Evolutionary conservation across 2,329 filamentous ascomycete species (phyloP).

Genomic region (Calonectria ilicicola): DNA sequence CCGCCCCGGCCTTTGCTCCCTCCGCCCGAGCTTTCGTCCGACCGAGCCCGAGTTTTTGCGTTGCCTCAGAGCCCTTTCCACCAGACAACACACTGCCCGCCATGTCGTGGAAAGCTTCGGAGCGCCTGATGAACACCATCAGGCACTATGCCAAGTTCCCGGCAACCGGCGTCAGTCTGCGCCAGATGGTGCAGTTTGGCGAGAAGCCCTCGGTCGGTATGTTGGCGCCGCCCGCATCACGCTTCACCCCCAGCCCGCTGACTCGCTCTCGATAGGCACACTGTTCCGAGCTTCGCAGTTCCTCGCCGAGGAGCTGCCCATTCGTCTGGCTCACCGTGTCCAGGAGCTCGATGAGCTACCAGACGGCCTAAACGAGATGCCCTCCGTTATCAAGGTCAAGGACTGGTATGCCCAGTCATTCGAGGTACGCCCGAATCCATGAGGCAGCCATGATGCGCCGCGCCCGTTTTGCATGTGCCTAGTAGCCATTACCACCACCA

Average conservation of each 20-base stretch:
- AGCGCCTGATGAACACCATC: slow-evolving; percentile 96
- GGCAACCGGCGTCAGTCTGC: slow-evolving; percentile 93
- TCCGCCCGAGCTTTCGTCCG: slow-evolving; percentile 41
- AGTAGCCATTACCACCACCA: background rate
- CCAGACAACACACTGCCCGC: slow-evolving; percentile 35
- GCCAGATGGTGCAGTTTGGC: slow-evolving; percentile 99
- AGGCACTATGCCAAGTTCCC: slow-evolving; percentile 97
- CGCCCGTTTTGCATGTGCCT: background rate
- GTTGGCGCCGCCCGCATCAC: slow-evolving; percentile 92
- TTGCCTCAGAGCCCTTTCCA: slow-evolving; percentile 1
- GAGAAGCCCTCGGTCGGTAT: slow-evolving; percentile 90
- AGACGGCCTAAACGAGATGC: slow-evolving; percentile 97
- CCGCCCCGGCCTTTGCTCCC: slow-evolving; percentile 37
- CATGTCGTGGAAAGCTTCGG: slow-evolving; percentile 96
- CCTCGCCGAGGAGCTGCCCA: slow-evolving; percentile 96
- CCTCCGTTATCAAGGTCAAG: slow-evolving; percentile 92
- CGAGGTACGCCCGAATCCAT: slow-evolving; percentile 71
- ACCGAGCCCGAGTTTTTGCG: slow-evolving; percentile 30
- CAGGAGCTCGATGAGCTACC: slow-evolving; percentile 93
- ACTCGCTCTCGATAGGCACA: slow-evolving; percentile 71
- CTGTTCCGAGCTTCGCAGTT: slow-evolving; percentile 98
- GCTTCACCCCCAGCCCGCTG: slow-evolving; percentile 61
- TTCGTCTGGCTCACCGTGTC: slow-evolving; percentile 94
- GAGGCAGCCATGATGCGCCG: slow-evolving; percentile 4
- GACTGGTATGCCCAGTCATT: slow-evolving; percentile 99